These are phyloP conservation scores for Nemania sp. DNA, from an alignment of 2,329 filamentous ascomycete genomes.

Conservation along the genomic window DNA sequence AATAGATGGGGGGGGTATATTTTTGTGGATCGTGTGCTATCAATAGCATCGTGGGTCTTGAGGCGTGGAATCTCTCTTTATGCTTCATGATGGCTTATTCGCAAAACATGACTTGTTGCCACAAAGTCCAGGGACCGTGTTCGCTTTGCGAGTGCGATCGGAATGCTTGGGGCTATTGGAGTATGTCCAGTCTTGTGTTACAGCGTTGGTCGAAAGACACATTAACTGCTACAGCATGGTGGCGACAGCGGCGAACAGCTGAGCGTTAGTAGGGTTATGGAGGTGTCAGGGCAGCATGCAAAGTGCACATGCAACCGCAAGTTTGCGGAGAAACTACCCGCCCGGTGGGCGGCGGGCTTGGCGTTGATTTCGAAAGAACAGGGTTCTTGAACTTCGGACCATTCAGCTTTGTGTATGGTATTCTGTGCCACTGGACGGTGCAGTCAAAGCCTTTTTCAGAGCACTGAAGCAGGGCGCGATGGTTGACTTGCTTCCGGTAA, in stretches of 20 bases:
- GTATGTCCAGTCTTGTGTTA: constrained; percentile 21
- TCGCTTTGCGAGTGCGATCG: constrained; percentile 34
- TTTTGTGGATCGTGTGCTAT: constrained; percentile 36
- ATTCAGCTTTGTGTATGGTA: constrained; percentile 30
- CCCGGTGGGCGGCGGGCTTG: constrained; percentile 23
- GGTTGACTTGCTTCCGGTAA: constrained; percentile 33
- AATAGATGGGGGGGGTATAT: background rate
- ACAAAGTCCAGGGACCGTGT: constrained; percentile 7
- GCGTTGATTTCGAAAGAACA: constrained; percentile 23
- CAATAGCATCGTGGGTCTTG: constrained; percentile 35
- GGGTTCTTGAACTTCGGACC: constrained; percentile 23
- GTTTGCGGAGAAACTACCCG: constrained; percentile 34
- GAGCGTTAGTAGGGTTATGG: constrained; percentile 2
- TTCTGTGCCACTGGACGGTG: background rate
- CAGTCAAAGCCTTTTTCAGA: constrained; percentile 14
- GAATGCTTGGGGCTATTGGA: constrained; percentile 21
- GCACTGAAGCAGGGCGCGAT: constrained; percentile 29
- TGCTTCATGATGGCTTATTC: constrained; percentile 16
- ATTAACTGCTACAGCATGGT: constrained; percentile 8
- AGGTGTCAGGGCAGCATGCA: constrained; percentile 20
- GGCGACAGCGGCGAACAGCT: constrained; percentile 16
- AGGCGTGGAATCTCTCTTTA: constrained; percentile 7
- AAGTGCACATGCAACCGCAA: constrained; percentile 28
- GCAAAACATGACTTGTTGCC: constrained; percentile 15
- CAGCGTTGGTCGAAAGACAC: constrained; percentile 9